phyloP scores from a whole-genome alignment of 1,284 basidiomycete genomes.

The Limonomyces culmigenus region DNA sequence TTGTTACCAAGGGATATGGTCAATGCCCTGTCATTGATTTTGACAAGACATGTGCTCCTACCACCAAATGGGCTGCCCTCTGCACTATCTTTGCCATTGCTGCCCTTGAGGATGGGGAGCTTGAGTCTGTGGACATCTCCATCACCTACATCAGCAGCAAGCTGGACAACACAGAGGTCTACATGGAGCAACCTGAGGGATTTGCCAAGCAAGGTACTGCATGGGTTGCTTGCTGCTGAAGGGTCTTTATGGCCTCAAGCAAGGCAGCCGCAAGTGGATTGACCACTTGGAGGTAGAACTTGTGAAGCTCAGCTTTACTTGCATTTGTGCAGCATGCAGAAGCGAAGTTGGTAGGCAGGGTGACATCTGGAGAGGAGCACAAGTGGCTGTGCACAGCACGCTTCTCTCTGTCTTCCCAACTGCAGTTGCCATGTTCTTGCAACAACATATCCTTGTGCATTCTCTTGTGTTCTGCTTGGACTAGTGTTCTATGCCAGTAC shows the following conservation, averaged over 20 bases:
- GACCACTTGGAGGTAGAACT: too few relatives aligned
- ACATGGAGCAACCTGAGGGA: conserved; percentile 16
- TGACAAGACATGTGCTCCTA: conserved; percentile 21
- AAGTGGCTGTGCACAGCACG: too few relatives aligned
- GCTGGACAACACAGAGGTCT: conserved; percentile 15
- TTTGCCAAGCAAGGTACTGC: conserved; percentile 8
- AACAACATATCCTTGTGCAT: too few relatives aligned
- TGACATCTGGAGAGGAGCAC: too few relatives aligned
- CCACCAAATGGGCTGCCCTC: conserved; percentile 14
- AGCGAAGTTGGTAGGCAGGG: too few relatives aligned
- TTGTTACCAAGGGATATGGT: conserved; percentile 23
- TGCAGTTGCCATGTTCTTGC: too few relatives aligned
- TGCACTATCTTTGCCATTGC: conserved; percentile 18
- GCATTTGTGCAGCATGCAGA: too few relatives aligned
- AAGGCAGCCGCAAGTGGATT: too few relatives aligned
- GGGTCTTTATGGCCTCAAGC: conserved; percentile 8
- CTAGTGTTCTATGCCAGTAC: too few relatives aligned
- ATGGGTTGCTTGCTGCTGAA: conserved; percentile 1
- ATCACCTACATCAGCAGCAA: conserved; percentile 17
- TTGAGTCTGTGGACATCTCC: conserved; percentile 20
- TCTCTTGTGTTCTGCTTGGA: too few relatives aligned
- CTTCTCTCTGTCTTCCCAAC: too few relatives aligned
- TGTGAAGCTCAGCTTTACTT: too few relatives aligned
- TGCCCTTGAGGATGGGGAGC: conserved; percentile 15
- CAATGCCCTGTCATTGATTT: conserved; percentile 25